Conservation (phyloP, 441 rosid species). For the Rhodomyrtus psidioides region DNA sequence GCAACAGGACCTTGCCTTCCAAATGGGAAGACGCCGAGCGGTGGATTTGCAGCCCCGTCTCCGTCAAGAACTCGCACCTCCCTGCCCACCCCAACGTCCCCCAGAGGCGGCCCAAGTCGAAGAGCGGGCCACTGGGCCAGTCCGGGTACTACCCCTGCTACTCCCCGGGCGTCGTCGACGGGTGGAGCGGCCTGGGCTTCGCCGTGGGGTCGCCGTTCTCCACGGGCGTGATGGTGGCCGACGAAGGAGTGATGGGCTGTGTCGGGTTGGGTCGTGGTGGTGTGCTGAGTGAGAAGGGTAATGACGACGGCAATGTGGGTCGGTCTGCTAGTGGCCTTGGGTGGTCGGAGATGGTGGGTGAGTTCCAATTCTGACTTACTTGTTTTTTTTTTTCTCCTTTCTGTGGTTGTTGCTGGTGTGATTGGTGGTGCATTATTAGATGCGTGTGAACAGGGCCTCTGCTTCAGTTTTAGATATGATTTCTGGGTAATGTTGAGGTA, state of each 20-base stretch:
- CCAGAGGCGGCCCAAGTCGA: slow-evolving; percentile 67
- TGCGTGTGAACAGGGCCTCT: not conserved
- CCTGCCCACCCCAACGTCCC: slow-evolving; percentile 2
- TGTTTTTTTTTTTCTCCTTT: not conserved
- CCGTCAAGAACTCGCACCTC: slow-evolving; percentile 20
- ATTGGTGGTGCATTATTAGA: not conserved
- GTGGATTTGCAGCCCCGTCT: slow-evolving; percentile 81
- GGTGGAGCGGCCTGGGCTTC: slow-evolving; percentile 32
- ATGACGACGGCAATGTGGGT: not conserved
- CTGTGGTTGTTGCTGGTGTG: not conserved
- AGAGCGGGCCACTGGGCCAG: slow-evolving; percentile 85
- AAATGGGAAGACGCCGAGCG: slow-evolving; percentile 96
- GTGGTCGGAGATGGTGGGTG: slow-evolving; percentile 64
- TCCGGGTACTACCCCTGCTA: slow-evolving; percentile 39
- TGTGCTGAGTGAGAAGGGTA: not conserved
- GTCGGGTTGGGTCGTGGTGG: slow-evolving; percentile 16
- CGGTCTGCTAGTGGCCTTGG: slow-evolving; percentile 29
- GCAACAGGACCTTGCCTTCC: slow-evolving; percentile 71
- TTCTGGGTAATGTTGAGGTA: not conserved
- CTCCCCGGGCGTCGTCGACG: slow-evolving; percentile 46
- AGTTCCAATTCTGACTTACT: slow-evolving; percentile 21
- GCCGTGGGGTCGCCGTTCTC: slow-evolving; percentile 70
- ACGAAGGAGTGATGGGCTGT: slow-evolving; percentile 41
- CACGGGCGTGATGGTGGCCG: slow-evolving; percentile 71
- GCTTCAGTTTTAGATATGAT: not conserved